A percentile compares a stretch with the other conserved stretches of the same genome.
Evolutionary conservation across 768 basidiomycete genomes (phyloP).

Genomic region (Tephrocybe sp.): DNA sequence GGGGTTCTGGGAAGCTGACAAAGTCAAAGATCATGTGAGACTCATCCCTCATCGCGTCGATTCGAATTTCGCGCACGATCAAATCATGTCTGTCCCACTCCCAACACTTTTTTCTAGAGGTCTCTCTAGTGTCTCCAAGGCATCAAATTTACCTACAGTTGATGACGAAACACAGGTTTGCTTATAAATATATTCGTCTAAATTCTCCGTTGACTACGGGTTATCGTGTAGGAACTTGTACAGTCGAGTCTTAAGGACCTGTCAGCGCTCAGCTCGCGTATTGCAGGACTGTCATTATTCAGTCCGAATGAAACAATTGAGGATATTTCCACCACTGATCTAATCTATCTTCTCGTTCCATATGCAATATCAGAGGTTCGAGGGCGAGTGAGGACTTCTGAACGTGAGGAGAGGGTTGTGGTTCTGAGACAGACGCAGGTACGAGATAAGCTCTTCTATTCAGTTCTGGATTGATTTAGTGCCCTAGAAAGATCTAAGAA

Average conservation of each 20-base stretch:
- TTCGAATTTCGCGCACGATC: neutral
- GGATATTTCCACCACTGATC: constrained; percentile 75
- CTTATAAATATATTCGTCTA: neutral
- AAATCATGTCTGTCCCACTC: constrained; percentile 25
- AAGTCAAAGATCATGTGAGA: too few relatives aligned
- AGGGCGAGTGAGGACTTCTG: constrained; percentile 53
- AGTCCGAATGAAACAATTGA: constrained; percentile 82
- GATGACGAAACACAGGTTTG: constrained; percentile 43
- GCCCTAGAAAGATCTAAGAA: constrained; percentile 43
- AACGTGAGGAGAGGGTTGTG: constrained; percentile 54
- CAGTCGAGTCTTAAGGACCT: constrained; percentile 56
- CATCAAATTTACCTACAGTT: constrained; percentile 34
- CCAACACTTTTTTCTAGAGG: constrained; percentile 34
- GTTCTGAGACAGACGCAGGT: constrained; percentile 60
- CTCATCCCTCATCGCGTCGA: too few relatives aligned
- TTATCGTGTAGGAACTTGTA: constrained; percentile 50
- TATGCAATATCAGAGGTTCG: constrained; percentile 66
- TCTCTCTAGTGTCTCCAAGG: constrained; percentile 36
- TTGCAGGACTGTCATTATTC: constrained; percentile 67
- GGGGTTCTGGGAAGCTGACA: too few relatives aligned
- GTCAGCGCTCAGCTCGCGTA: constrained; percentile 44
- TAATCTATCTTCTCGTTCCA: constrained; percentile 74
- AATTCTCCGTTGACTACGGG: neutral
- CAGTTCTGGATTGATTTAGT: constrained; percentile 14
- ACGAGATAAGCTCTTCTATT: constrained; percentile 23